Conservation (phyloP, 306 rosid species). For the Trifolium subterraneum region DNA sequence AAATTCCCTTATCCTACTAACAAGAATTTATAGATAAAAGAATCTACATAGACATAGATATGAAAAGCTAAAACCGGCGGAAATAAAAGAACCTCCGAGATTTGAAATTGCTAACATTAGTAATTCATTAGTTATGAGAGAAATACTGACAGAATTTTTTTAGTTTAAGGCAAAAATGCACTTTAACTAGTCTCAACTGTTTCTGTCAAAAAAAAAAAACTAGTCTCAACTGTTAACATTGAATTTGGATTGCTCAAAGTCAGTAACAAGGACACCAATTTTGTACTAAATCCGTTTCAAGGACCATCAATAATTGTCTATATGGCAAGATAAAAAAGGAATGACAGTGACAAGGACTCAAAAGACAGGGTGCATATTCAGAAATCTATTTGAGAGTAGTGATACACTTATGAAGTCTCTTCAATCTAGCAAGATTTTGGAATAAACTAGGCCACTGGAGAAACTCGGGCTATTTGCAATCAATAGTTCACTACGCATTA, state of each 20-base stretch:
- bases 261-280: neutral
- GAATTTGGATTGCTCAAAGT: neutral
- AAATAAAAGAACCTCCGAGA: constrained; percentile 2
- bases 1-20: constrained; percentile 13
- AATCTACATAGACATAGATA: neutral
- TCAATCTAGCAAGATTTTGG: neutral
- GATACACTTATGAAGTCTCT: neutral
- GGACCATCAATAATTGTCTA: constrained; percentile 28
- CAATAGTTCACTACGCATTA: neutral
- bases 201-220: too few relatives aligned
- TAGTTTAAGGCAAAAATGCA: neutral
- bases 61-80: neutral
- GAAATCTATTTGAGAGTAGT: neutral
- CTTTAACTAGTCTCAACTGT: constrained; percentile 3
- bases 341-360: constrained; percentile 1
- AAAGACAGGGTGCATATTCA: neutral
- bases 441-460: neutral
- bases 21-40: constrained; percentile 19
- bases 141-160: neutral
- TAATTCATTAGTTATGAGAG: neutral
- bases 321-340: neutral
- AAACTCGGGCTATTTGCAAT: neutral
- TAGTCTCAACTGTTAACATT: constrained; percentile 8
- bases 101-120: constrained; percentile 15
- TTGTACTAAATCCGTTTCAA: neutral